Conservation (phyloP, 306 rosid genomes). For the Sechiopsis laciniata region DNA sequence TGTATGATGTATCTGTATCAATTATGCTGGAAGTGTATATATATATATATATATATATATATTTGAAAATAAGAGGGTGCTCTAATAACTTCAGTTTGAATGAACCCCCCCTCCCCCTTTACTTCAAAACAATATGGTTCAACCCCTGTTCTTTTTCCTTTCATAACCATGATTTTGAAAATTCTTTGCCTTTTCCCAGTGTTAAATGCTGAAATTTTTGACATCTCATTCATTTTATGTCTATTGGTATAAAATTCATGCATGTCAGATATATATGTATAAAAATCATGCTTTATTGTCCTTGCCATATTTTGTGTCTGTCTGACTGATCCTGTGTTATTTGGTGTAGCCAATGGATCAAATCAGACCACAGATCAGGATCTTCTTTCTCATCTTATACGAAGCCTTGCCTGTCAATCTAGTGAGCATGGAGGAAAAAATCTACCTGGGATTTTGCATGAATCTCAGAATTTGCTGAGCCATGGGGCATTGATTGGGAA, state of each 20-base stretch:
- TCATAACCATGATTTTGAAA: neutral
- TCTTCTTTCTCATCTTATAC: constrained; percentile 64
- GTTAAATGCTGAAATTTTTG: neutral
- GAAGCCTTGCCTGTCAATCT: constrained; percentile 50
- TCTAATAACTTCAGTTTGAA: neutral
- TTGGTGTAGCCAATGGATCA: constrained; percentile 61
- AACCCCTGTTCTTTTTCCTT: neutral
- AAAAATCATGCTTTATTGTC: constrained; percentile 8
- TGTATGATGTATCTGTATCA: neutral
- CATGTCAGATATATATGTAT: neutral
- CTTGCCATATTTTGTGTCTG: neutral
- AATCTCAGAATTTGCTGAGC: constrained; percentile 42
- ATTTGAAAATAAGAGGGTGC: neutral
- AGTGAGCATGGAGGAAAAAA: constrained; percentile 48
- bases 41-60: too few species aligned
- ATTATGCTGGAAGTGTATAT: neutral
- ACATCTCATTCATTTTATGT: neutral
- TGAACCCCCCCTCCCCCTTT: neutral
- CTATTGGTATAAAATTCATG: neutral
- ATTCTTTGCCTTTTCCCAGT: neutral
- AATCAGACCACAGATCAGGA: constrained; percentile 72
- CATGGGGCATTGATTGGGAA: constrained; percentile 22
- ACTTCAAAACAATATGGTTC: neutral
- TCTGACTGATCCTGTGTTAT: constrained; percentile 28
- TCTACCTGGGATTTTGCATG: constrained; percentile 47